Conservation (phyloP, 225 moss, liverwort and hornwort genomes). For the Takakia lepidozioides region DNA sequence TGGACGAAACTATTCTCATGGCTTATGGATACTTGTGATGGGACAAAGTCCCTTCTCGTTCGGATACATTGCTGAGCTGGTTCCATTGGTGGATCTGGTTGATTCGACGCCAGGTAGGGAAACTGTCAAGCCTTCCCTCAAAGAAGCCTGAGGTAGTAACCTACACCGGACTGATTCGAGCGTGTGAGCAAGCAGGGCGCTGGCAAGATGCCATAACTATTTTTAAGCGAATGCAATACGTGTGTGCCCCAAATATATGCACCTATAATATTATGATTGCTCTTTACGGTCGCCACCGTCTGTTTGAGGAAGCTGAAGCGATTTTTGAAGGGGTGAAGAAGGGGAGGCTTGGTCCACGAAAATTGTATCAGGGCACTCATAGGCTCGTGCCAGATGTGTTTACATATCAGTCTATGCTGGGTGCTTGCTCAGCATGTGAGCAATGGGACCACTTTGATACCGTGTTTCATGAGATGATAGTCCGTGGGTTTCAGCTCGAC, state of each 20-base stretch:
- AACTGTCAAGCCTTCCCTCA: conserved; percentile 38
- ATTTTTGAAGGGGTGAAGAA: conserved; percentile 61
- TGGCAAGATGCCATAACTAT: conserved; percentile 79
- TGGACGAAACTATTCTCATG: too few relatives aligned
- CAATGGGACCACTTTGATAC: conserved; percentile 69
- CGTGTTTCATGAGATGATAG: conserved; percentile 48
- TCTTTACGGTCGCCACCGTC: conserved; percentile 62
- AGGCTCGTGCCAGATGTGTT: conserved; percentile 50
- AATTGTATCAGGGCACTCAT: conserved; percentile 14
- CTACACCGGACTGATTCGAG: conserved; percentile 83
- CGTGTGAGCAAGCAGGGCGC: conserved; percentile 67
- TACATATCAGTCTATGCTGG: conserved; percentile 83
- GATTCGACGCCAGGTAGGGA: conserved; percentile 46
- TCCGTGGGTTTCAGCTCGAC: conserved; percentile 54
- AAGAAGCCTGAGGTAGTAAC: conserved; percentile 65
- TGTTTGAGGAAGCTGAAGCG: conserved; percentile 61
- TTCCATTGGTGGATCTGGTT: too few relatives aligned
- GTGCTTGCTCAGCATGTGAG: conserved; percentile 56
- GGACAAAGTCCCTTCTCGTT: too few relatives aligned
- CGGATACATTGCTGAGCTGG: background rate
- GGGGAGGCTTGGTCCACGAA: conserved; percentile 36
- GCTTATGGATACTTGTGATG: too few relatives aligned
- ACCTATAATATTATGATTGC: conserved; percentile 92
- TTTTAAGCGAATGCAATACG: conserved; percentile 63
- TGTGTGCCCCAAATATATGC: conserved; percentile 76